phyloP scores from a whole-genome alignment of 371 early-diverging fungal genomes.

The Nematocida sp. region DNA sequence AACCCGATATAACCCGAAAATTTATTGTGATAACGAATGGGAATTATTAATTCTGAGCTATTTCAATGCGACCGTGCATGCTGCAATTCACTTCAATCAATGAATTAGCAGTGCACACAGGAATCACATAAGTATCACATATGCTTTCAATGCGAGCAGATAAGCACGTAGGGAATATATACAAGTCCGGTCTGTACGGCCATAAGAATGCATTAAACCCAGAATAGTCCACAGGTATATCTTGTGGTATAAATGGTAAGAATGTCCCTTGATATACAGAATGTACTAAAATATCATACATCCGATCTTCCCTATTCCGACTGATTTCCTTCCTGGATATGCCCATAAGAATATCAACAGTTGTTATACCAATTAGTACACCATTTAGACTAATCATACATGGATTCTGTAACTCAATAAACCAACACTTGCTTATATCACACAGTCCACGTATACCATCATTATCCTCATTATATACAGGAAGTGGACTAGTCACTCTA shows the following conservation, averaged over 20 bases:
- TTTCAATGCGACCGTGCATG: background rate
- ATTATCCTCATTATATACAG: background rate
- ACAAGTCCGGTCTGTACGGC: slow-evolving; percentile 20
- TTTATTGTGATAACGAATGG: too few relatives aligned
- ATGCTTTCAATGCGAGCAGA: background rate
- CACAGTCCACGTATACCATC: background rate
- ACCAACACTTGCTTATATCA: background rate
- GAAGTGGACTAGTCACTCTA: background rate
- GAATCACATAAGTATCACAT: background rate
- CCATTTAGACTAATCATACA: slow-evolving; percentile 32
- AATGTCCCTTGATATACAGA: slow-evolving; percentile 29
- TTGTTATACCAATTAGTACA: slow-evolving; percentile 1
- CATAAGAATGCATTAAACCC: slow-evolving; percentile 1
- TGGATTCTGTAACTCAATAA: slow-evolving; percentile 36
- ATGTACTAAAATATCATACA: slow-evolving; percentile 6
- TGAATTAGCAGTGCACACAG: background rate
- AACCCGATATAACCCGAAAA: too few relatives aligned
- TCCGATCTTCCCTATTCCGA: slow-evolving; percentile 3
- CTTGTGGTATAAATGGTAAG: slow-evolving; percentile 6
- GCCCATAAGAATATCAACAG: slow-evolving; percentile 10
- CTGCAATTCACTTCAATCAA: too few relatives aligned
- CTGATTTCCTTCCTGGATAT: slow-evolving; percentile 9
- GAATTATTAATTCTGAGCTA: background rate
- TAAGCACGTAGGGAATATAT: slow-evolving; percentile 11
- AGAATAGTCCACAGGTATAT: slow-evolving; percentile 40